phyloP scores from a whole-genome alignment of 2,329 filamentous ascomycete species.

The Atkinsonella texensis region DNA sequence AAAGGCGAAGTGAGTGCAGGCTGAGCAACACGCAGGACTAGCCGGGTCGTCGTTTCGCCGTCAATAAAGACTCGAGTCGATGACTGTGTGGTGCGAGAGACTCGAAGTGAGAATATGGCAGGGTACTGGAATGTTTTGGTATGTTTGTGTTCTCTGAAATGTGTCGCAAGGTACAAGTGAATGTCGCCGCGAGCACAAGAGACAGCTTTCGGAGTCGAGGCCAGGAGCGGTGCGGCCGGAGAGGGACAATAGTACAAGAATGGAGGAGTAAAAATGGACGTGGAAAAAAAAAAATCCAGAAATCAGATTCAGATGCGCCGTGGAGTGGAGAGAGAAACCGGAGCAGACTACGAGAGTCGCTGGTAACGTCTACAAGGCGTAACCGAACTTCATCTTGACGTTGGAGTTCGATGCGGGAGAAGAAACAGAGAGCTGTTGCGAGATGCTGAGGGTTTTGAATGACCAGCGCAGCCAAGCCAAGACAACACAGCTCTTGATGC shows the following conservation, averaged over 20 bases:
- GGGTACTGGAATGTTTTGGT: background rate
- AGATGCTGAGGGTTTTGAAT: conserved; percentile 20
- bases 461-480: conserved; percentile 1
- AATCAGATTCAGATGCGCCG: conserved; percentile 20
- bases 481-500: background rate
- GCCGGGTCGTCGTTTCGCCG: background rate
- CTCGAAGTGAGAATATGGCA: background rate
- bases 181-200: conserved; percentile 30
- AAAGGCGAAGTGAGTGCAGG: background rate
- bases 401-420: conserved; percentile 37
- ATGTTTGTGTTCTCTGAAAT: conserved; percentile 8
- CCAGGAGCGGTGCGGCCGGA: background rate
- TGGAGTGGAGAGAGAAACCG: conserved; percentile 27
- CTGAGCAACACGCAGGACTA: background rate
- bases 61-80: conserved; percentile 1
- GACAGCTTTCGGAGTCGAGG: background rate
- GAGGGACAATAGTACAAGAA: conserved; percentile 5
- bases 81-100: background rate
- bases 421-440: conserved; percentile 10
- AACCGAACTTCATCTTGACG: conserved; percentile 42
- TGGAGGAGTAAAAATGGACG: conserved; percentile 8
- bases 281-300: conserved; percentile 2
- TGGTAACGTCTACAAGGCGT: conserved; percentile 36
- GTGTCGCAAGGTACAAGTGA: conserved; percentile 37
- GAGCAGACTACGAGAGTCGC: conserved; percentile 46